phyloP scores from a whole-genome alignment of 768 basidiomycete species.

The Leccinum aurantiacum region DNA sequence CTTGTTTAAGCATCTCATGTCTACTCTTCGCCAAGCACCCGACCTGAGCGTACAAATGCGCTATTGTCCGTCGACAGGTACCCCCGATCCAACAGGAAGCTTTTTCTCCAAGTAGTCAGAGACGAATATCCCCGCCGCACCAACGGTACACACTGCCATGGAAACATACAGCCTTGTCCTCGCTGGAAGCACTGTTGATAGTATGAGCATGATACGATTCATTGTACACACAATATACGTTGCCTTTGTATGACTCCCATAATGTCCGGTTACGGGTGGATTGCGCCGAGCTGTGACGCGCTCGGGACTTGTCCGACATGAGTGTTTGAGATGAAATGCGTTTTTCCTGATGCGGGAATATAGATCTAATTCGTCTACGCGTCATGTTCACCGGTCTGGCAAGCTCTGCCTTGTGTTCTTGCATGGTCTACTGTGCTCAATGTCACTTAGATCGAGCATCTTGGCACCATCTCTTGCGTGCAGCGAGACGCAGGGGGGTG shows the following conservation, averaged over 20 bases:
- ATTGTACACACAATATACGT: conserved; percentile 7
- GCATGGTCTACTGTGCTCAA: conserved; percentile 6
- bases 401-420: conserved; percentile 28
- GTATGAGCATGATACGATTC: conserved; percentile 13
- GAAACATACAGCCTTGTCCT: conserved; percentile 53
- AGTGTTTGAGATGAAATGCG: not conserved
- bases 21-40: not conserved
- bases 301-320: conserved; percentile 18
- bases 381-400: conserved; percentile 81
- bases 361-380: not conserved
- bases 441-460: conserved; percentile 75
- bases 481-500: conserved; percentile 72
- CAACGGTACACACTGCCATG: conserved; percentile 47
- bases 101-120: conserved; percentile 54
- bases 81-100: conserved; percentile 22
- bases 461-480: conserved; percentile 72
- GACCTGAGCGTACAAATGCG: conserved; percentile 6
- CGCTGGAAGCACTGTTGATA: conserved; percentile 48
- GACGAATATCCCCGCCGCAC: conserved; percentile 43
- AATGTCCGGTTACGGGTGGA: conserved; percentile 26
- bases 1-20: not conserved
- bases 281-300: not conserved
- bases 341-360: conserved; percentile 2
- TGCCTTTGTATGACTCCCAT: conserved; percentile 48
- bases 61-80: not conserved